Conservation (phyloP, 345 rosid species). For the Clarkia xantiana region DNA sequence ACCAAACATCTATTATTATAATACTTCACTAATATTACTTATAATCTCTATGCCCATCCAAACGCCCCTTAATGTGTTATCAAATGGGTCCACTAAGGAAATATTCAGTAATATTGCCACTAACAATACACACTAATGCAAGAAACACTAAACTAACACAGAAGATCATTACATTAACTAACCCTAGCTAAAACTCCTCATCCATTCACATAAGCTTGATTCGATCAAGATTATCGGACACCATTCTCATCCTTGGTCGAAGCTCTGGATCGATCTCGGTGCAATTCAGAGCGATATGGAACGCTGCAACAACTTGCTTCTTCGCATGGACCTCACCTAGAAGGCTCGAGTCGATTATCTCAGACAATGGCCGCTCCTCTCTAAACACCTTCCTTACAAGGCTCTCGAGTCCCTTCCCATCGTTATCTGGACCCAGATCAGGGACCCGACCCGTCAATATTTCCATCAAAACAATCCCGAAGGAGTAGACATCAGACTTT, state of each 20-base stretch:
- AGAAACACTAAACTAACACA: no score
- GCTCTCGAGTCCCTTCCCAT: constrained; percentile 50
- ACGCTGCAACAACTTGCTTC: constrained; percentile 52
- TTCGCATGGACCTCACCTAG: constrained; percentile 42
- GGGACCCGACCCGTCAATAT: constrained; percentile 58
- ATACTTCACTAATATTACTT: no score
- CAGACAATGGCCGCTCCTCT: constrained; percentile 55
- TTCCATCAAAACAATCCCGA: constrained; percentile 79
- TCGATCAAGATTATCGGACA: constrained; percentile 68
- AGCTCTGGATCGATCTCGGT: constrained; percentile 75
- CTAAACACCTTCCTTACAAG: constrained; percentile 50
- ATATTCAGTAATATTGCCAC: no score
- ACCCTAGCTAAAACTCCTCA: no score
- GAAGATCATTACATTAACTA: no score
- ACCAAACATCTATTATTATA: no score
- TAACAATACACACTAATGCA: no score
- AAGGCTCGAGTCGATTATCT: constrained; percentile 59
- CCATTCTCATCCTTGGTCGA: constrained; percentile 80
- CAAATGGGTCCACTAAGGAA: no score
- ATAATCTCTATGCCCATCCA: no score
- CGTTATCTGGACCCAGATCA: constrained; percentile 41
- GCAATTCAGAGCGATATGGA: constrained; percentile 81
- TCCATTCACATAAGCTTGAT: constrained; percentile 27
- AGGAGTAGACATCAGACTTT: constrained; percentile 77
- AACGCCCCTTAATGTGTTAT: no score